Conservation (phyloP, 305 asterid species). For the Fraxinus sp. region DNA sequence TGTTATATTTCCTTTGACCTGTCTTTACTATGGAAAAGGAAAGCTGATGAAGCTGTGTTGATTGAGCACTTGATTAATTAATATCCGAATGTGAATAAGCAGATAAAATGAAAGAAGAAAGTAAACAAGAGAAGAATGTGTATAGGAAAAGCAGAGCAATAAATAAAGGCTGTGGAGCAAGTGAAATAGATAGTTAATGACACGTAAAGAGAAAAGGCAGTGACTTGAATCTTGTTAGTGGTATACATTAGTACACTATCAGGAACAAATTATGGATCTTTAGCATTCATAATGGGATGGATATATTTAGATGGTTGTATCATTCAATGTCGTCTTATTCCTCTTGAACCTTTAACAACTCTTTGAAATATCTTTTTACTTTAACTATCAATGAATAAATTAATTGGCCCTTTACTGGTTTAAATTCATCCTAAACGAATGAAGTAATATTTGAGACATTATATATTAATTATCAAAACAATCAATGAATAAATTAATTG, state of each 20-base stretch:
- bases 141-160: background rate
- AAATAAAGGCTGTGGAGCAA: background rate
- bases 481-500: background rate
- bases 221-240: background rate
- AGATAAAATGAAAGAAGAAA: constrained; percentile 7
- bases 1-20: background rate
- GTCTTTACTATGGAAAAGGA: constrained; percentile 3
- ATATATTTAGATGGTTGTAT: background rate
- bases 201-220: background rate
- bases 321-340: background rate
- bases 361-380: background rate
- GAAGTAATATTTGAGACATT: background rate
- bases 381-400: background rate
- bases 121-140: background rate
- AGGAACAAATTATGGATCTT: background rate
- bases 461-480: background rate
- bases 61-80: background rate
- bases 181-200: background rate
- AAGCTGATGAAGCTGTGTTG: background rate
- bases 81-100: background rate
- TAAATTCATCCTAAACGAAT: background rate
- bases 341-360: background rate
- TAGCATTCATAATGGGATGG: background rate
- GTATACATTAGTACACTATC: background rate
- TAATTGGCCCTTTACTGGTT: background rate